Base-by-base conservation (phyloP, 805 yeast genomes). In the Starmerella potacharoeniae region DNA sequence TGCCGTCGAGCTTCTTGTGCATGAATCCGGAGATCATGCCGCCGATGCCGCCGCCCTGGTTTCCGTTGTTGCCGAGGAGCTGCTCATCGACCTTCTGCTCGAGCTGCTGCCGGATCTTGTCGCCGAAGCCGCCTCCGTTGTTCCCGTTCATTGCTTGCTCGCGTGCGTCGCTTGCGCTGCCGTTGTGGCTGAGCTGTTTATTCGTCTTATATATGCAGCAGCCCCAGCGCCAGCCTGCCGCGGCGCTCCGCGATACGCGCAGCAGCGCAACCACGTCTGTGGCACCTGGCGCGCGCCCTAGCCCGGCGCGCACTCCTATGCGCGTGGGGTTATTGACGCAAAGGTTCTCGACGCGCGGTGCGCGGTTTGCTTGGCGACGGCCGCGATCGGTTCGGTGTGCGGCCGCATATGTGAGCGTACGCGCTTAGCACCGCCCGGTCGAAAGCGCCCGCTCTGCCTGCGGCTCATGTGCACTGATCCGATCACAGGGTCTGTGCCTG, bases 51-150 rank as follows among this genome's bases (percentile, higher is more conserved):
- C 47, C 54, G 52, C 52, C 54, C 35, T 36, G 37, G 55, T 36
- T 46, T 9, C 51, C 53, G 39, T 34, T 6, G 42, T 29, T 28
- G 35, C 56, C 56, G 31, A 51, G 22, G 22, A 47, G 22, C 42
- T 41, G 31, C 31, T 48, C 16, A 13, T 53, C 49, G 16, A 55
- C 36, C 33, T 47, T 44, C 55, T 53, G 52, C 36, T 49, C 56
- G 48, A 54, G 47, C 56, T 51, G 30, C 31, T 49, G 50, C 45
- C 50, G 34, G 47, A 57, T 39, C 16, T 47, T 17, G 41, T 47
- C 52, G 33, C 56, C 48, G 39, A 57, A 47, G 14, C 58, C 58
- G 46, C 55, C 53, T 35, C 51, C 36, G 44, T 35, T 28, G 56
- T 43, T 40, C 22, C 41, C 43, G 47, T 44, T 44, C 48, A 44